Evolutionary conservation across 352 stramenopile species (phyloP).

Genomic region (Pythium angustatum): DNA sequence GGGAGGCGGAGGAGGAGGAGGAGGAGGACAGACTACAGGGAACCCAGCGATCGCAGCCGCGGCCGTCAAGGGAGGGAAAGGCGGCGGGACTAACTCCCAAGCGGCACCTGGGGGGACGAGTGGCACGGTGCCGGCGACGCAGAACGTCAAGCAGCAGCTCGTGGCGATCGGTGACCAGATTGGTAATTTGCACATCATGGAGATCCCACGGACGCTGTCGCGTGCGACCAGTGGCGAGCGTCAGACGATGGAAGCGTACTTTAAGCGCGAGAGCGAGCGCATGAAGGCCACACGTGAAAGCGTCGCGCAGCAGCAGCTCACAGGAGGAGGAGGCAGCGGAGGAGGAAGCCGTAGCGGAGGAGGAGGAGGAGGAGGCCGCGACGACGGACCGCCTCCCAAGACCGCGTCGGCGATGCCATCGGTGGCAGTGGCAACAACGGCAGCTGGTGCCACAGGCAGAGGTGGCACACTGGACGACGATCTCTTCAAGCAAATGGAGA

Average conservation of each 20-base stretch:
- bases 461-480: conserved; percentile 46
- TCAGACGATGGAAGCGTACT: conserved; percentile 83
- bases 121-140: conserved; percentile 18
- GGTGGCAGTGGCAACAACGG: not conserved
- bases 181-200: conserved; percentile 92
- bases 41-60: conserved; percentile 17
- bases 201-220: conserved; percentile 88
- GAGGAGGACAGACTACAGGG: conserved; percentile 8
- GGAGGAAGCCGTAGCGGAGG: conserved; percentile 1
- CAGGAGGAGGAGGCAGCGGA: conserved; percentile 6
- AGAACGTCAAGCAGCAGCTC: conserved; percentile 85
- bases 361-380: conserved; percentile 13
- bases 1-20: conserved; percentile 10
- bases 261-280: conserved; percentile 88
- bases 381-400: conserved; percentile 27
- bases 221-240: conserved; percentile 82
- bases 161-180: conserved; percentile 90
- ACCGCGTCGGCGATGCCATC: conserved; percentile 15
- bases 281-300: conserved; percentile 47
- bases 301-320: conserved; percentile 13
- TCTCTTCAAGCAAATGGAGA: conserved; percentile 78
- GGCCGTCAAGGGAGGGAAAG: conserved; percentile 19
- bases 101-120: not conserved
- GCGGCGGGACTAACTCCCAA: not conserved
- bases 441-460: not conserved